Percentiles rank a stretch among this genome's conserved stretches.
Conservation (phyloP, 169 alveolate species). For the Plasmodium gonderi region DNA sequence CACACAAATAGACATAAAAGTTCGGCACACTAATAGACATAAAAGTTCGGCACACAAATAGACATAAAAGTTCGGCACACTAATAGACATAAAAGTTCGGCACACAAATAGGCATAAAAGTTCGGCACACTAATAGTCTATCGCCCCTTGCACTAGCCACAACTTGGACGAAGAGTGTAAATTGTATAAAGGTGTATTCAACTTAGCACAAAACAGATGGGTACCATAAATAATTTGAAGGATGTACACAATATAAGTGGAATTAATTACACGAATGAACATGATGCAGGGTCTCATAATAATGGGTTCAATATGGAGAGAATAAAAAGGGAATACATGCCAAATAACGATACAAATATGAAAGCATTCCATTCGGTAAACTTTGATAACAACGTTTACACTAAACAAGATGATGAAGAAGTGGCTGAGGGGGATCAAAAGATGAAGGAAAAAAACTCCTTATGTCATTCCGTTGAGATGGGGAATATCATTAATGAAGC, state of each 20-base stretch:
- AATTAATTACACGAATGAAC: background rate
- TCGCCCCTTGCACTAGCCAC: too few species aligned
- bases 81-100: too few species aligned
- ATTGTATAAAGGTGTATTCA: background rate
- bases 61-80: too few species aligned
- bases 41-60: too few species aligned
- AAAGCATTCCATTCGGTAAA: background rate
- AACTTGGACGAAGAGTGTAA: background rate
- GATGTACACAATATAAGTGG: constrained; percentile 22
- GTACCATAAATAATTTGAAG: background rate
- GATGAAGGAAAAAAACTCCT: background rate
- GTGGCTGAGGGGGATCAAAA: background rate
- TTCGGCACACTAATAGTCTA: too few species aligned
- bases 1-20: too few species aligned
- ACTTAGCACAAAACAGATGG: constrained; percentile 28
- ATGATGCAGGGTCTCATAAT: background rate
- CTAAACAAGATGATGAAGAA: background rate
- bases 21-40: too few species aligned
- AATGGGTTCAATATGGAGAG: background rate
- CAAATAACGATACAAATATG: background rate
- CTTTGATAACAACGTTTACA: background rate
- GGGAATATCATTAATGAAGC: background rate
- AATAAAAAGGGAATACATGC: constrained; percentile 18
- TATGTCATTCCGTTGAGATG: background rate
- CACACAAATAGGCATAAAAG: too few species aligned